These are phyloP conservation scores for Diplodia seriata DNA, from an alignment of 2,329 filamentous ascomycete species.

Conservation along the genomic window DNA sequence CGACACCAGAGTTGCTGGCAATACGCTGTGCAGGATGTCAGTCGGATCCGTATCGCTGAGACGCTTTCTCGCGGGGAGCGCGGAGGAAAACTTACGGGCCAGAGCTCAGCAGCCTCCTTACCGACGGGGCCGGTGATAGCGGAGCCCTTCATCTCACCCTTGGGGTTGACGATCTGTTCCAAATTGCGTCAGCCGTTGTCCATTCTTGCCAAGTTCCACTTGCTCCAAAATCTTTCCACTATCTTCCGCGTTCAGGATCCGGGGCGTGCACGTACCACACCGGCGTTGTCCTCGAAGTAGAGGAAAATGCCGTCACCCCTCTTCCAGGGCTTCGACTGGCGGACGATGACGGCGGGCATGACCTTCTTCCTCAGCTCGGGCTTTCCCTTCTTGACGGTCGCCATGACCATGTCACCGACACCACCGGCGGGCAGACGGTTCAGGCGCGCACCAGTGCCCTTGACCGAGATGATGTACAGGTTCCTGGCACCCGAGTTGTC, in stretches of 20 bases:
- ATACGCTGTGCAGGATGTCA: slow-evolving; percentile 74
- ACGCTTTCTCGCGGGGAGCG: background rate
- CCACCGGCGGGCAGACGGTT: slow-evolving; percentile 97
- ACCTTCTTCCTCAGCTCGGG: slow-evolving; percentile 99
- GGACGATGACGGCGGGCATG: slow-evolving; percentile 98
- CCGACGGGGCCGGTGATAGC: slow-evolving; percentile 99
- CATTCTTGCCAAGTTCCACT: slow-evolving; percentile 10
- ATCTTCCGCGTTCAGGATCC: background rate
- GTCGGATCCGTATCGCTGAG: slow-evolving; percentile 27
- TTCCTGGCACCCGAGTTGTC: slow-evolving; percentile 99
- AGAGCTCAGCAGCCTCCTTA: slow-evolving; percentile 99
- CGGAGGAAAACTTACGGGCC: slow-evolving; percentile 75
- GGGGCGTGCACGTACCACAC: slow-evolving; percentile 75
- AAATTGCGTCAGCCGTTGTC: slow-evolving; percentile 35
- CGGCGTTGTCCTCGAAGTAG: slow-evolving; percentile 99
- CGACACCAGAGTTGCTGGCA: slow-evolving; percentile 99
- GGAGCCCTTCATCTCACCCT: slow-evolving; percentile 99
- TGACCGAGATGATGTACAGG: slow-evolving; percentile 99
- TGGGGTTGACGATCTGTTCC: slow-evolving; percentile 95
- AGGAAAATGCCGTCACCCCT: slow-evolving; percentile 97
- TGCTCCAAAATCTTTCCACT: background rate
- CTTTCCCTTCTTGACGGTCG: slow-evolving; percentile 99
- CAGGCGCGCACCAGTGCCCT: slow-evolving; percentile 95
- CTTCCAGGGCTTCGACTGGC: slow-evolving; percentile 99
- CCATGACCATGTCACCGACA: slow-evolving; percentile 99